Base-by-base conservation (phyloP, 2,329 filamentous ascomycete species). In the Ophiocordyceps camponoti-saundersi region DNA sequence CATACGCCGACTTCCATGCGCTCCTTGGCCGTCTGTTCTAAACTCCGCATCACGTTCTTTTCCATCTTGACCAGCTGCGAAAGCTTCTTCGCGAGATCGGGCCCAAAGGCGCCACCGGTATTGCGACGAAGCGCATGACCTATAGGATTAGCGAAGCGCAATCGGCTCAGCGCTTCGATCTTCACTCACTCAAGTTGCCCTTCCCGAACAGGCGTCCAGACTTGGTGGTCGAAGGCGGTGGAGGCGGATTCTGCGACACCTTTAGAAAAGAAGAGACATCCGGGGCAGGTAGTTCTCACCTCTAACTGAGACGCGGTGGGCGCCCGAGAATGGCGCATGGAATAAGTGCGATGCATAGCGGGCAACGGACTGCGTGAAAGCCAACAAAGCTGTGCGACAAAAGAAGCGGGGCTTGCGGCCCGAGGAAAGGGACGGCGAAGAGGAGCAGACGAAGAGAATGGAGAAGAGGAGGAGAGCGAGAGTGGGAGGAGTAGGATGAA, bases 31-130 rank as follows among this genome's bases (percentile, higher is more conserved):
- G 96, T 92, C 45, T 87, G 75, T 64, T 98, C 92, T 75, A 96
- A 81, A 64, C 88, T 95, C 65, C 92, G 87, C 92, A 98, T 98
- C 48, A 95, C 86, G 63, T 98, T 96, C 80, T 98, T 98, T 72
- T 98, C 92, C 92, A 98, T 98, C 79, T 98, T 98, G 53, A 98
- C 92, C 46, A 98, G 78, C 70, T 94, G 86, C 40, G 89, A 87
- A 52, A 98, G 81, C 77, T 98, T 98, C 77, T 95, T 95, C 49
- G 92, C 84, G 49, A 98, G 80, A 59, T 98, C 92, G 48, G 89
- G 77, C 52, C 78, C 77, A 54, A 87, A 88, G 56, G 83, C 81
- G 55, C 84, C 85, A 52, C 84, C 82, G 42, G 81, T 75, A 60
- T 82, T 82, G 60, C 79, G 76, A 57, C 85, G 77, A 62, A 88